Evolutionary conservation across 2,329 filamentous ascomycete species (phyloP).

Genomic region (Botryotinia globosa): DNA sequence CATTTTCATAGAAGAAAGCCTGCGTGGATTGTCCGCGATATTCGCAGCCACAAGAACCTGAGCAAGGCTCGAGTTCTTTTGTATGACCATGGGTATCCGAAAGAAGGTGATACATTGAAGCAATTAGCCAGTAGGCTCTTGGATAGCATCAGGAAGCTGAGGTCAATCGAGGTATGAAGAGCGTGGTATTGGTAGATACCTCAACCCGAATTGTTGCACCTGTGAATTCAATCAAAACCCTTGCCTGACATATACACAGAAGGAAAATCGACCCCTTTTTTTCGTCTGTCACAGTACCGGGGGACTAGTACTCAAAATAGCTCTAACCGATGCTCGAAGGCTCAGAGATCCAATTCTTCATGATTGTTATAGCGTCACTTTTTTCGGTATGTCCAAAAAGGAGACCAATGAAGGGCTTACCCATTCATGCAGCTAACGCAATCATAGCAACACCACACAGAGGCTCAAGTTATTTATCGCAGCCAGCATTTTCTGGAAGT

Average conservation of each 20-base stretch:
- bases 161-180: background rate
- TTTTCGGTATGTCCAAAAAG: background rate
- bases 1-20: background rate
- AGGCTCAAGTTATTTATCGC: background rate
- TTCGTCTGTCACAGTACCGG: background rate
- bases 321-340: background rate
- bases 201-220: background rate
- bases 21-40: background rate
- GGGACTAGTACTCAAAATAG: background rate
- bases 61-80: background rate
- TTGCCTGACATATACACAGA: background rate
- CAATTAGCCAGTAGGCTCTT: background rate
- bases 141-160: background rate
- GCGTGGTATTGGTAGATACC: background rate
- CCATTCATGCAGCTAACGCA: background rate
- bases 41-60: background rate
- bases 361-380: background rate
- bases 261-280: background rate
- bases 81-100: background rate
- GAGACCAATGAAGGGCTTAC: background rate
- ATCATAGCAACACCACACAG: background rate
- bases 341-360: background rate
- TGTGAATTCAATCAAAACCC: background rate
- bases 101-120: slow-evolving; percentile 1
- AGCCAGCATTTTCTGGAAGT: background rate